A percentile compares a stretch with the other conserved stretches of the same genome.
phyloP scores from a whole-genome alignment of 2,329 filamentous ascomycete genomes.

The Karstenula rhodostoma region DNA sequence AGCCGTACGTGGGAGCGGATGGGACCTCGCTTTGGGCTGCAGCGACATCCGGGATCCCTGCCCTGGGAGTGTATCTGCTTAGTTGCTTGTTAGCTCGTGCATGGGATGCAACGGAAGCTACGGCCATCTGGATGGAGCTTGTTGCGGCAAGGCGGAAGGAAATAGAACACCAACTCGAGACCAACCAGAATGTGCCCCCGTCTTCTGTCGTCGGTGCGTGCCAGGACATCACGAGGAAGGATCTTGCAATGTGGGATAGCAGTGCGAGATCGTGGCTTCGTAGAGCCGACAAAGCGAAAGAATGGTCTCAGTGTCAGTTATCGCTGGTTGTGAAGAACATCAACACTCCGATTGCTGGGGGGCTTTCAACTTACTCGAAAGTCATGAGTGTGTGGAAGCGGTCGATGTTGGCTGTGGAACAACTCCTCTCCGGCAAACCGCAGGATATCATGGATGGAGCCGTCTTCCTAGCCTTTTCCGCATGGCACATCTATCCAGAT shows the following conservation, averaged over 20 bases:
- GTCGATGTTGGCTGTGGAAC: constrained; percentile 21
- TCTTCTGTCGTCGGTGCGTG: constrained; percentile 14
- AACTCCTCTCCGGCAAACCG: constrained; percentile 17
- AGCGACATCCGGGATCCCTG: constrained; percentile 32
- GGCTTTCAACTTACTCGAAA: no score
- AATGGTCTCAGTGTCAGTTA: constrained; percentile 10
- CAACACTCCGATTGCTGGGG: no score
- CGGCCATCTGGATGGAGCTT: constrained; percentile 47
- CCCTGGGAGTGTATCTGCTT: constrained; percentile 45
- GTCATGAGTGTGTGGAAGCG: neutral
- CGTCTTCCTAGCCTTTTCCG: no score
- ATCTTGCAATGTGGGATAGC: constrained; percentile 25
- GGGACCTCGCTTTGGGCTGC: constrained; percentile 11
- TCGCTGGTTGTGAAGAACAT: constrained; percentile 13
- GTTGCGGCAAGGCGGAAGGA: constrained; percentile 25
- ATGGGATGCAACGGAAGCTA: constrained; percentile 38
- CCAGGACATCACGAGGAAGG: constrained; percentile 11
- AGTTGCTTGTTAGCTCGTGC: constrained; percentile 49
- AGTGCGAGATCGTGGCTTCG: constrained; percentile 26
- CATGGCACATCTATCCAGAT: no score
- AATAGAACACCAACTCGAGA: no score
- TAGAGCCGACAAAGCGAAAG: constrained; percentile 19
- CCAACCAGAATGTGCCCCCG: neutral
- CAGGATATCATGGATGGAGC: constrained; percentile 1
- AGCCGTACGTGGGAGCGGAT: neutral